Conservation (phyloP, 805 yeast genomes). For the Kockiozyma suomiensis region DNA sequence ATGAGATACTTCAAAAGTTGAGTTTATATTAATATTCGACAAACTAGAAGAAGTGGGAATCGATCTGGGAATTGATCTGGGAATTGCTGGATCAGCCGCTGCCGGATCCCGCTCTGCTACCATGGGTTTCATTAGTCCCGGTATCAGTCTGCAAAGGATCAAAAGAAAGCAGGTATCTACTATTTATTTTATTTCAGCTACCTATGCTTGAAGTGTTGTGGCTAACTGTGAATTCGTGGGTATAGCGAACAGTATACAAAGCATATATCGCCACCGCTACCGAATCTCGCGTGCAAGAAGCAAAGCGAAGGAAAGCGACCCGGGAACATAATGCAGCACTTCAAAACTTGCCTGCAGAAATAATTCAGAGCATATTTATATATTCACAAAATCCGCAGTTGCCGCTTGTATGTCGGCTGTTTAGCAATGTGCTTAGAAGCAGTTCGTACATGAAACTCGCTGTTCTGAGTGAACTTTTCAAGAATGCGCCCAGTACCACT, state of each 20-base stretch:
- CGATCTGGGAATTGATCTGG: no score
- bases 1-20: no score
- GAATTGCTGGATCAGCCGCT: no score
- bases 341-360: slow-evolving; percentile 21
- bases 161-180: slow-evolving; percentile 7
- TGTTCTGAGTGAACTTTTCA: slow-evolving; percentile 9
- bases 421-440: slow-evolving; percentile 1
- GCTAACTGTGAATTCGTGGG: neutral
- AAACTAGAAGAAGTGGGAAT: no score
- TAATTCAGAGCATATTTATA: slow-evolving; percentile 20
- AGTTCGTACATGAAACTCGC: slow-evolving; percentile 10
- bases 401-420: slow-evolving; percentile 16
- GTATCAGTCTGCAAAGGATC: slow-evolving; percentile 9
- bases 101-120: neutral
- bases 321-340: neutral
- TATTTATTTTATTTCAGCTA: no score
- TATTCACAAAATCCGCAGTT: slow-evolving; percentile 13
- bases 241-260: neutral
- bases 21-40: no score
- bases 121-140: slow-evolving; percentile 26
- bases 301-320: neutral
- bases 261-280: slow-evolving; percentile 11
- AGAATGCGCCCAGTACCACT: slow-evolving; percentile 1
- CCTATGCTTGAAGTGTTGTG: no score
- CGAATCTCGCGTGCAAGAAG: neutral